Evolutionary conservation across 192 early-diverging fungal species (phyloP), one percentile per base, ranked within the genome.

Genomic region (Mycoemilia scoparia): DNA sequence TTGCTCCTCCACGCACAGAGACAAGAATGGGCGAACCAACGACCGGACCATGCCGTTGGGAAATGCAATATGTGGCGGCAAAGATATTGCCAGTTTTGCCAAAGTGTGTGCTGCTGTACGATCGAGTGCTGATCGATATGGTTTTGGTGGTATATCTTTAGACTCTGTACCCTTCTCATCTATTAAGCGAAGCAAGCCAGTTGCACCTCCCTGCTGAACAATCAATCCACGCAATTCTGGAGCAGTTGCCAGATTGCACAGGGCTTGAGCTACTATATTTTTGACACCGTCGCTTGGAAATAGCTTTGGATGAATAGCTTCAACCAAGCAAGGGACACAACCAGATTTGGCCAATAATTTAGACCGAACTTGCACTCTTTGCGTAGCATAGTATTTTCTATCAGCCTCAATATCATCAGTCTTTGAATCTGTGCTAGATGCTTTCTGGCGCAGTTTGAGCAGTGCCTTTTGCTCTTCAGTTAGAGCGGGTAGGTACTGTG

Each of bases 1-100:
- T 1, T 36, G 20, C n/a, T 59, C 56, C 24, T 47, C 47, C 3
- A 35, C 27, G 10, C 55, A 34, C 23, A 56, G 39, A 12, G 49
- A 23, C 19, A 88, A 70, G 3, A 92, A 48, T 39, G 81, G 76
- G 0, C 66, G 52, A 11, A 73, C 70, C 0, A 93, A 46, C 46
- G 77, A 79, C 2, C 71, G 60, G 8, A 70, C 63, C 21, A 57
- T 44, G 18, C 76, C 60, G 19, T 71, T 67, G 25, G 64, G 59
- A 65, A 92, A 96, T 4, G 86, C 89, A 18, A 93, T 39, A 24
- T 77, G 58, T 4, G 92, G 92, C 27, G 91, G 75, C 24, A 83
- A 70, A 1, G 87, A 84, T 32, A 96, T 89, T 12, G 82, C 82
- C n/a, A 91, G 64, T 39, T 88, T 91, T 9, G 92, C 92, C 27